A percentile compares a stretch with the other conserved stretches of the same genome.
Evolutionary conservation across 768 basidiomycete genomes (phyloP).

Genomic region (Tulasnella sp.): DNA sequence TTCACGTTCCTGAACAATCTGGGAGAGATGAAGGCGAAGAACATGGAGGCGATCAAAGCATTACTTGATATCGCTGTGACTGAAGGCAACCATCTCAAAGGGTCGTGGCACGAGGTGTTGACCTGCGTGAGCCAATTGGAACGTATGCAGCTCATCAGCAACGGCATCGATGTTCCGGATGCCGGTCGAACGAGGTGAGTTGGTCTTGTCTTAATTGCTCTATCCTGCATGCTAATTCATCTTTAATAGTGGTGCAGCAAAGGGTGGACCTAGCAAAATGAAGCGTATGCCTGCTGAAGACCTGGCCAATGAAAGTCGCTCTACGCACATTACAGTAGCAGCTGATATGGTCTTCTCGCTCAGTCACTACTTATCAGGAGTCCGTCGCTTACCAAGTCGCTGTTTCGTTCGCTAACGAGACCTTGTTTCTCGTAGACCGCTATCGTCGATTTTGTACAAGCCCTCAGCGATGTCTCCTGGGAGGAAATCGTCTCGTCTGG

Average conservation of each 20-base stretch:
- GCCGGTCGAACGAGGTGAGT: conserved; percentile 73
- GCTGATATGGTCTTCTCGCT: conserved; percentile 99
- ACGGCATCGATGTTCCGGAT: conserved; percentile 81
- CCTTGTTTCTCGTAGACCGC: conserved; percentile 57
- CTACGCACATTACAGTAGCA: conserved; percentile 96
- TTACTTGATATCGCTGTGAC: conserved; percentile 90
- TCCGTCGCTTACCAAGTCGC: conserved; percentile 41
- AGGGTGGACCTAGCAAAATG: conserved; percentile 23
- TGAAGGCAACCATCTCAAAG: conserved; percentile 95
- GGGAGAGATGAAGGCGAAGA: conserved; percentile 98
- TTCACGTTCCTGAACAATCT: conserved; percentile 98
- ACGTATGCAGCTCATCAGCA: conserved; percentile 95
- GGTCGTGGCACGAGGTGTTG: conserved; percentile 93
- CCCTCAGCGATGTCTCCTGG: conserved; percentile 96
- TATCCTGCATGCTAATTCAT: conserved; percentile 27
- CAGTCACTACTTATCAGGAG: conserved; percentile 90
- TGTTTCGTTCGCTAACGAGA: not conserved
- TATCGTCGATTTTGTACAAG: conserved; percentile 95
- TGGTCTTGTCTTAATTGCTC: not conserved
- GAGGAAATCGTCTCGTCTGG: conserved; percentile 98
- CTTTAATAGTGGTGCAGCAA: conserved; percentile 47
- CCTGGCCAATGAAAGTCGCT: conserved; percentile 92
- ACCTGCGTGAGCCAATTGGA: conserved; percentile 98
- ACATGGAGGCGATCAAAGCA: conserved; percentile 97
- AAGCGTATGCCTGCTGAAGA: conserved; percentile 71